These are phyloP conservation scores for Metschnikowia arizonensis DNA, from an alignment of 805 yeast species.

Conservation along the genomic window DNA sequence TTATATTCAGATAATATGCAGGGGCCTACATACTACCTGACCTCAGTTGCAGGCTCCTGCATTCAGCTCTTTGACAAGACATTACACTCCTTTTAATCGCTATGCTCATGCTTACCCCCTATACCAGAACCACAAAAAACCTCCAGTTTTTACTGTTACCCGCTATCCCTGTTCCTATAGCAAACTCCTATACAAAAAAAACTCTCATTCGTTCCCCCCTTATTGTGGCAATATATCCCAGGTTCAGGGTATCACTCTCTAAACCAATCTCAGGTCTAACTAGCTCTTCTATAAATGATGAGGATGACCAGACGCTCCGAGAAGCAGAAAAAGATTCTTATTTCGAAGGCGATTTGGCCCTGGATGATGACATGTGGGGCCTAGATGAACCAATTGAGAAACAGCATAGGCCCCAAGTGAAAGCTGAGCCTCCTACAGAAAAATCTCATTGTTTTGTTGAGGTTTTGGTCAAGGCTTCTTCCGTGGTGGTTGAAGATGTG, in stretches of 20 bases:
- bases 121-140: not conserved
- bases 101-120: too few species aligned
- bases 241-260: slow-evolving; percentile 28
- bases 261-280: slow-evolving; percentile 35
- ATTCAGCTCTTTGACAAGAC: too few species aligned
- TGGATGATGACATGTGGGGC: slow-evolving; percentile 23
- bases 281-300: slow-evolving; percentile 35
- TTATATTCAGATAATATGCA: too few species aligned
- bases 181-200: slow-evolving; percentile 26
- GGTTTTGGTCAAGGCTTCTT: slow-evolving; percentile 31
- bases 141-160: slow-evolving; percentile 5
- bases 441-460: slow-evolving; percentile 14
- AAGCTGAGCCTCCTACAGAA: slow-evolving; percentile 4
- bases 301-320: slow-evolving; percentile 31
- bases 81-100: too few species aligned
- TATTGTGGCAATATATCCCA: slow-evolving; percentile 29
- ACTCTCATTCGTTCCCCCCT: slow-evolving; percentile 42
- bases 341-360: slow-evolving; percentile 35
- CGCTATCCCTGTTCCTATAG: not conserved
- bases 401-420: not conserved
- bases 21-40: too few species aligned
- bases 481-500: slow-evolving; percentile 28
- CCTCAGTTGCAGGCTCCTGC: too few species aligned
- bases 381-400: slow-evolving; percentile 6
- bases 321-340: slow-evolving; percentile 35